Base-by-base conservation (phyloP, 345 rosid genomes). In the Acer saccharum region DNA sequence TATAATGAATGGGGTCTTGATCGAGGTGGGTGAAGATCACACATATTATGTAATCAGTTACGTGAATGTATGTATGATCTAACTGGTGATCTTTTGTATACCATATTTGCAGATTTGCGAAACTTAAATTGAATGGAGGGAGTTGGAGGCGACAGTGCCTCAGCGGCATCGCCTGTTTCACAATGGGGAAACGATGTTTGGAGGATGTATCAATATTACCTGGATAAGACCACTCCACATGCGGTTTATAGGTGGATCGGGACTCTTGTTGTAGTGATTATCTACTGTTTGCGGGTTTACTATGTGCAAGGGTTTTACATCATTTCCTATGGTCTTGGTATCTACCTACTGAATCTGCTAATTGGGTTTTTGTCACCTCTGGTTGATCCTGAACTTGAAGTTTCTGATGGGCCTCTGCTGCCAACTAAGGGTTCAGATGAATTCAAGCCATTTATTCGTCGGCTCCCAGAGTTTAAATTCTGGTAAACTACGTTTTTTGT, bases 351-450 rank as follows among this genome's bases (percentile, higher is more conserved):
- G 81, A 95, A 93, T 87, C 88, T 95, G 79, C 87, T 95, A 25
- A 93, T 95, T 7, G 99, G 99, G 71, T 95, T 95, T 83, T 79
- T 95, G 86, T 95, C 99, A 10, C 99, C 99, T 73, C 84, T 93
- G 69, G 94, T 91, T 76, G 98, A 93, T 84, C 99, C 99, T 21
- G 98, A 93, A 80, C 54, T 89, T 74, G 96, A 93, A 29, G 83
- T 50, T 65, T 84, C 94, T 10, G 94, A 91, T 79, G 97, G 96
- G n/a, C 91, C 99, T 81, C 57, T 84, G 44, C 83, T 95, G 76
- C 99, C 99, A 1, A 95, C 99, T 14, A 92, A 91, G 83, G 96
- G 94, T 72, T 95, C 99, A 60, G 98, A 95, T 80, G 99, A 95
- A 84, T 95, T 95, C 88, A 93, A 91, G 88, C 98, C 98, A 2